phyloP scores from a whole-genome alignment of 2,329 filamentous ascomycete species.

The Sphaerulina populicola region DNA sequence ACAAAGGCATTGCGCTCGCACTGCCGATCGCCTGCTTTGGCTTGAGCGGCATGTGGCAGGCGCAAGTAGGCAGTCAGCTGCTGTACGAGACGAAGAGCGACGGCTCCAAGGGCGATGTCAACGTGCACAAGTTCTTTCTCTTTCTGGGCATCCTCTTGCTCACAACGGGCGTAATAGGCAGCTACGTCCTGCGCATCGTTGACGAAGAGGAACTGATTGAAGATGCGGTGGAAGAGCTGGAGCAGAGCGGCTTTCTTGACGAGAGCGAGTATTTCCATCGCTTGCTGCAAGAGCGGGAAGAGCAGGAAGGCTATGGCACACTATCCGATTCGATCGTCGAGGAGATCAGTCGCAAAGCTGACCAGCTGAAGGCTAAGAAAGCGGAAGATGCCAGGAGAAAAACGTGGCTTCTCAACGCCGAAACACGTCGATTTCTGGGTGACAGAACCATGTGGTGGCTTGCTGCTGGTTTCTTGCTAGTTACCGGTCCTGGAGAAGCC shows the following conservation, averaged over 20 bases:
- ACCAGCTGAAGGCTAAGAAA: conserved; percentile 40
- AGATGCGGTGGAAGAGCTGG: conserved; percentile 81
- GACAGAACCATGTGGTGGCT: conserved; percentile 96
- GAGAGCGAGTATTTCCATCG: conserved; percentile 63
- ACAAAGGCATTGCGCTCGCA: conserved; percentile 81
- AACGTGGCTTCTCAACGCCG: conserved; percentile 81
- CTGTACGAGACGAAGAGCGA: conserved; percentile 62
- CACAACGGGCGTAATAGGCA: conserved; percentile 62
- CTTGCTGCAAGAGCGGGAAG: conserved; percentile 36
- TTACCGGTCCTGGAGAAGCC: conserved; percentile 89
- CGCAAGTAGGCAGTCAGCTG: conserved; percentile 71
- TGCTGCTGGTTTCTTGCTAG: conserved; percentile 80
- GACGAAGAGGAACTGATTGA: conserved; percentile 83
- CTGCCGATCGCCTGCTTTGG: conserved; percentile 89
- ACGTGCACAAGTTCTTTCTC: conserved; percentile 79
- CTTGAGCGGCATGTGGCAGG: conserved; percentile 90
- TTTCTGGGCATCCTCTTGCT: conserved; percentile 70
- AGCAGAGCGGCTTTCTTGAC: conserved; percentile 73
- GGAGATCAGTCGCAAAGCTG: conserved; percentile 38
- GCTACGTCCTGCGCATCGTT: conserved; percentile 66
- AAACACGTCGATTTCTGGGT: conserved; percentile 73
- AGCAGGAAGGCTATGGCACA: conserved; percentile 53
- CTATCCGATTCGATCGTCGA: conserved; percentile 42
- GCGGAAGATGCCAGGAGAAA: conserved; percentile 64
- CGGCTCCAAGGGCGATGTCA: conserved; percentile 52